phyloP scores from a whole-genome alignment of 768 basidiomycete species.

The Antrodiella citrinella region DNA sequence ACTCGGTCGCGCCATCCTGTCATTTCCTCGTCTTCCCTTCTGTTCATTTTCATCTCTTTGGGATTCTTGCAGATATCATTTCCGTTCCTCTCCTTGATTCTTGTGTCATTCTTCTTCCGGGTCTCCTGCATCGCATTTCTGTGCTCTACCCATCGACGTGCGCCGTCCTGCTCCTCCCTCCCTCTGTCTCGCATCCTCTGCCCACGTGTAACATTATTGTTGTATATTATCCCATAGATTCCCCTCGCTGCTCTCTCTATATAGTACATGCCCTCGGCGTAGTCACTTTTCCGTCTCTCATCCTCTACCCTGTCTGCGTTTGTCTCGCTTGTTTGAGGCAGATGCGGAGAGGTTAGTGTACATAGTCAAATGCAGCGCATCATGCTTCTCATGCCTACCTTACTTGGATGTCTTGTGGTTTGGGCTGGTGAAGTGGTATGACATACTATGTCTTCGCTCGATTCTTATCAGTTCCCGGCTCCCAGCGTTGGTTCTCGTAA shows the following conservation, averaged over 20 bases:
- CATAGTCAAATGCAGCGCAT: too few species aligned
- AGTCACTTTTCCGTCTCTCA: too few species aligned
- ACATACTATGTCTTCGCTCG: too few species aligned
- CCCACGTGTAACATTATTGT: background rate
- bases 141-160: background rate
- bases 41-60: background rate
- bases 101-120: background rate
- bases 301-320: too few species aligned
- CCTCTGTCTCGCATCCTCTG: background rate
- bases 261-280: background rate
- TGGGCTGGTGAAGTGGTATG: too few species aligned
- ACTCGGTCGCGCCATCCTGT: background rate
- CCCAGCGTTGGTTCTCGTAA: too few species aligned
- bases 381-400: too few species aligned
- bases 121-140: background rate
- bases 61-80: background rate
- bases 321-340: too few species aligned
- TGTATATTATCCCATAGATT: background rate
- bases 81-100: background rate
- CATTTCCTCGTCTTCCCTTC: conserved; percentile 1
- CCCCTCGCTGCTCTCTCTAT: background rate
- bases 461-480: too few species aligned
- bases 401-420: too few species aligned
- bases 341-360: too few species aligned
- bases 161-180: background rate